Conservation (phyloP, 2,329 filamentous ascomycete species). For the Cladosporium sp. region DNA sequence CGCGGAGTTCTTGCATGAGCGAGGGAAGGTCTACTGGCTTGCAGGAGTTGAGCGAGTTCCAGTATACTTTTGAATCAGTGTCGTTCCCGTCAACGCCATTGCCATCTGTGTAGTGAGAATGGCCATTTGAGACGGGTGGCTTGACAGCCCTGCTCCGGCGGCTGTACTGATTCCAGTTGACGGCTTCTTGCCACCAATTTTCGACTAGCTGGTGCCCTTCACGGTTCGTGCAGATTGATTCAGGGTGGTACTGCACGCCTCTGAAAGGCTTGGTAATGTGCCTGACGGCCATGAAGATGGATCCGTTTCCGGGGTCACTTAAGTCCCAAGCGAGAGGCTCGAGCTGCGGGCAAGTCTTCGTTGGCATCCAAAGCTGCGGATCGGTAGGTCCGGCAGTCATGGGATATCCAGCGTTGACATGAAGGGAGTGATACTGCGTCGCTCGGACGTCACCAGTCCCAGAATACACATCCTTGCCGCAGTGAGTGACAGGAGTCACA, state of each 20-base stretch:
- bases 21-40: conserved; percentile 29
- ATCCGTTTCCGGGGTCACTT: conserved; percentile 41
- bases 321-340: conserved; percentile 46
- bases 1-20: conserved; percentile 31
- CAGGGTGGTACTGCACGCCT: conserved; percentile 86
- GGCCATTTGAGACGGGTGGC: not conserved
- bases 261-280: conserved; percentile 68
- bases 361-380: conserved; percentile 32
- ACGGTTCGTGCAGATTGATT: conserved; percentile 75
- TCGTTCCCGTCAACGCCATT: not conserved
- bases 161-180: conserved; percentile 14
- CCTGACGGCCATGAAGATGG: conserved; percentile 70
- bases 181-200: conserved; percentile 69
- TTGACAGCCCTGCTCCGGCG: not conserved
- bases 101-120: not conserved
- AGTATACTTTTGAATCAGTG: not conserved
- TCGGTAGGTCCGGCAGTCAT: conserved; percentile 26
- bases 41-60: not conserved
- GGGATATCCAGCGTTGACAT: conserved; percentile 33
- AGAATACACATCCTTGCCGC: conserved; percentile 57
- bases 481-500: conserved; percentile 61
- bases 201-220: conserved; percentile 58
- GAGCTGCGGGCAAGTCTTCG: conserved; percentile 31
- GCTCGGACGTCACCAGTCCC: conserved; percentile 56
- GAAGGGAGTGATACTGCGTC: conserved; percentile 69